Base-by-base conservation (phyloP, 2,329 filamentous ascomycete genomes). In the Catunica adiposa region DNA sequence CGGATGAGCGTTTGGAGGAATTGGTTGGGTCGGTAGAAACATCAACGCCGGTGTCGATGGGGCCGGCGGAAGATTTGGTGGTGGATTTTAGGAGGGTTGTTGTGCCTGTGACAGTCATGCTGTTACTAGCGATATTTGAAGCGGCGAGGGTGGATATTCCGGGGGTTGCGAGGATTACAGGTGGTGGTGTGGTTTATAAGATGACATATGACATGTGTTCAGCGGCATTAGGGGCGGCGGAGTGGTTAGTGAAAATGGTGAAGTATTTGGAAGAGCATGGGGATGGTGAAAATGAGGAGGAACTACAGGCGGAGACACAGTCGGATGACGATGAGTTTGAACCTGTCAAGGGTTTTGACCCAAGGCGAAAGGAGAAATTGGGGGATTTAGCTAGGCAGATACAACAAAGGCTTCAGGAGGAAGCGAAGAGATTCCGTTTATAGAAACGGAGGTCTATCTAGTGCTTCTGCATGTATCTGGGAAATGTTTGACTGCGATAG, bases 321-420 rank as follows among this genome's bases (percentile, higher is more conserved):
- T 44, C 9, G 17, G 55, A 54, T 25, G 55, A 56, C 38, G 55
- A 56, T n/a, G 55, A 42, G 5, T 57, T 57, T 50, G 55, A 54
- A 14, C 51, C 55, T 4, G 55, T 57, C 17, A 57, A 54, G 44
- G 55, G 55, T 4, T 57, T 53, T 38, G 44, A 57, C 9, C 55
- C 55, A 3, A 53, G 48, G 15, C 53, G 26, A 23, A 20, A 23
- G 23, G 31, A 22, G 29, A 20, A 38, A 4, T 37, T 25, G 34
- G 22, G 9, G 2, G 37, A 22, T 25, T 38, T 53, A 8, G 51
- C 17, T 22, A 17, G 25, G 51, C 4, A 23, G 7, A 20, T 53
- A 20, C 37, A 40, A 22, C 20, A 23, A 34, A 53, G 14, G 51
- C 23, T 38, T n/a, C 15, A 25, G n/a, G 31, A 53, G 5, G 23